Conservation (phyloP, 2,329 filamentous ascomycete genomes). For the Cladosporium sp. region DNA sequence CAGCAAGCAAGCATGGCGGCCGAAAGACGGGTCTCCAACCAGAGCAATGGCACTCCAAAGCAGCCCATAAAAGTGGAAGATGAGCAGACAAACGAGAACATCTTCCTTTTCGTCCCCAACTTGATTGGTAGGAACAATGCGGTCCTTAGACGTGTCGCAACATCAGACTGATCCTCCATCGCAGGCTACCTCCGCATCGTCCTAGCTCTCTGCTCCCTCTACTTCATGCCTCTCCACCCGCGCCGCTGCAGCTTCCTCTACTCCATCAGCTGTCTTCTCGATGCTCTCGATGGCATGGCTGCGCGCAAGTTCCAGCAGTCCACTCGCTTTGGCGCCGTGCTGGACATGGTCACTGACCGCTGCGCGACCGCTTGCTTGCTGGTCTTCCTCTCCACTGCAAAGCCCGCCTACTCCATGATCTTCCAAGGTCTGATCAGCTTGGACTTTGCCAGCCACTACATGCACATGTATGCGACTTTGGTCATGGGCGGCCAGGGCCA, state of each 20-base stretch:
- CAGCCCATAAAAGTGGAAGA: conserved; percentile 23
- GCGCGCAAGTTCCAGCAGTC: conserved; percentile 85
- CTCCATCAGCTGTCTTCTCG: conserved; percentile 89
- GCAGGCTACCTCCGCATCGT: conserved; percentile 53
- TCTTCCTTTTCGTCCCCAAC: conserved; percentile 56
- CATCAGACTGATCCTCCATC: conserved; percentile 9
- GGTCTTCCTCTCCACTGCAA: conserved; percentile 91
- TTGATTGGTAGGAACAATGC: conserved; percentile 46
- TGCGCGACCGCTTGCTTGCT: conserved; percentile 95
- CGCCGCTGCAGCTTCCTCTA: conserved; percentile 90
- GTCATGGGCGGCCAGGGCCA: conserved; percentile 76
- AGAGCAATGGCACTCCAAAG: conserved; percentile 31
- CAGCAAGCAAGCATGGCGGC: conserved; percentile 17
- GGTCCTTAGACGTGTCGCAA: neutral
- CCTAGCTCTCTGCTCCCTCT: conserved; percentile 80
- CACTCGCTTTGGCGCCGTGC: conserved; percentile 90
- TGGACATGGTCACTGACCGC: conserved; percentile 98
- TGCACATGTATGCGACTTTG: conserved; percentile 97
- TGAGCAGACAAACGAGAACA: conserved; percentile 50
- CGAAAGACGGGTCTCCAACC: conserved; percentile 10
- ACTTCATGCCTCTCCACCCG: conserved; percentile 99
- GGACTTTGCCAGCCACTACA: conserved; percentile 94
- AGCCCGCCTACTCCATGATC: conserved; percentile 87
- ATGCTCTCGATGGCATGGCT: conserved; percentile 93
- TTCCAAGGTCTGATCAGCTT: conserved; percentile 93